Percentiles rank a stretch among this genome's conserved stretches.
Evolutionary conservation across 2,329 filamentous ascomycete species (phyloP).

Genomic region (Fusarium buxicola): DNA sequence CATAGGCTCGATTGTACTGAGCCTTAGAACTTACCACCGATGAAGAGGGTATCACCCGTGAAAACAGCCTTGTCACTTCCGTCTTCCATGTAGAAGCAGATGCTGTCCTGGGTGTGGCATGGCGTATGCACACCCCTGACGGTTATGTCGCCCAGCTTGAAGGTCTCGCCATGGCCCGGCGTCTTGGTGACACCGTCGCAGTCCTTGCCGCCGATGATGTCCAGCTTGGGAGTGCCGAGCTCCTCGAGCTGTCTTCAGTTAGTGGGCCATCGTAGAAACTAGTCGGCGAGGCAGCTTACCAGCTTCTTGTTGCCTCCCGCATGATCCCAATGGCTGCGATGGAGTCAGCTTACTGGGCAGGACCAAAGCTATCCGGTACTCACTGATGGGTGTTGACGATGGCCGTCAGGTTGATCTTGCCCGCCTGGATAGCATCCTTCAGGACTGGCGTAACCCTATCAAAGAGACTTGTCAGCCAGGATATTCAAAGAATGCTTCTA

Average conservation of each 20-base stretch:
- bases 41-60: conserved; percentile 96
- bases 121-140: conserved; percentile 94
- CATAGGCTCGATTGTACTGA: background rate
- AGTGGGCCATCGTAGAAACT: background rate
- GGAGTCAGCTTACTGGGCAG: conserved; percentile 8
- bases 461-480: conserved; percentile 13
- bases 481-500: background rate
- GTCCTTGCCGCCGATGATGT: conserved; percentile 88
- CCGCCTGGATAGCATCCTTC: conserved; percentile 76
- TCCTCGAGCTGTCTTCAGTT: conserved; percentile 50
- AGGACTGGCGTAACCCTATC: conserved; percentile 71
- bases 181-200: conserved; percentile 84
- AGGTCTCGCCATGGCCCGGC: conserved; percentile 78
- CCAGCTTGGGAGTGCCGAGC: conserved; percentile 69
- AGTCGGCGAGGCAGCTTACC: conserved; percentile 58
- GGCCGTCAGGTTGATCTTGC: conserved; percentile 83
- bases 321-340: conserved; percentile 86
- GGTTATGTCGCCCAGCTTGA: conserved; percentile 84
- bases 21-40: conserved; percentile 71
- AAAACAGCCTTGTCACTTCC: conserved; percentile 82
- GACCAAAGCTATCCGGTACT: conserved; percentile 49
- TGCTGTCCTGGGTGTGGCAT: conserved; percentile 98
- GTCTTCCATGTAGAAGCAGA: conserved; percentile 94
- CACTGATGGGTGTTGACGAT: conserved; percentile 99
- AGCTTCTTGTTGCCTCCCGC: conserved; percentile 90